These are phyloP conservation scores for Rostrohypoxylon terebratum DNA, from an alignment of 495 filamentous ascomycete species.

Conservation along the genomic window DNA sequence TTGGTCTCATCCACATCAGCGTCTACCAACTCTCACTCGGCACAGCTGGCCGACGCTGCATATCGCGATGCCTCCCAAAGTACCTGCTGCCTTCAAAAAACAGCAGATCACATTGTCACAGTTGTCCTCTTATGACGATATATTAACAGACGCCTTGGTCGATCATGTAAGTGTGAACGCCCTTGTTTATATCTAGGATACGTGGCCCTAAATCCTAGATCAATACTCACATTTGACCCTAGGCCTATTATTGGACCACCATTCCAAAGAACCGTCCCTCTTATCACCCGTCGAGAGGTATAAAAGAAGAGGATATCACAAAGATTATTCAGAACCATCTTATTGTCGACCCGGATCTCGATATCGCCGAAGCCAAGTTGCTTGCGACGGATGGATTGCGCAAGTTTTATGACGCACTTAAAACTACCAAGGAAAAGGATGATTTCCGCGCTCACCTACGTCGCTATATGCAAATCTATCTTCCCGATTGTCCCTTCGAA, in stretches of 20 bases:
- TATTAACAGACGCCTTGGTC: constrained; percentile 94
- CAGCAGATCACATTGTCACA: constrained; percentile 85
- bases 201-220: constrained; percentile 19
- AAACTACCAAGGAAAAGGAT: constrained; percentile 81
- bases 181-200: constrained; percentile 49
- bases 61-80: constrained; percentile 55
- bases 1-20: constrained; percentile 5
- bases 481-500: constrained; percentile 93
- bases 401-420: constrained; percentile 73
- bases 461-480: constrained; percentile 92
- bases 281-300: constrained; percentile 83
- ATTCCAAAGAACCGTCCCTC: constrained; percentile 93
- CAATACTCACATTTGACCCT: constrained; percentile 20
- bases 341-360: constrained; percentile 77
- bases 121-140: constrained; percentile 92
- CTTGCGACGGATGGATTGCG: constrained; percentile 78
- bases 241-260: constrained; percentile 95
- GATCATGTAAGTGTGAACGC: constrained; percentile 78
- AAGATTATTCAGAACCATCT: constrained; percentile 81
- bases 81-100: constrained; percentile 64
- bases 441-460: constrained; percentile 88
- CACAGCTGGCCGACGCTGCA: constrained; percentile 8
- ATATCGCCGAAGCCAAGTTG: constrained; percentile 75
- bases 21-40: not conserved
- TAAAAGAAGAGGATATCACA: constrained; percentile 83